Percentiles rank a stretch among this genome's conserved stretches.
phyloP scores from a whole-genome alignment of 1,139 yeast genomes.

The Protomyces macrosporus region DNA sequence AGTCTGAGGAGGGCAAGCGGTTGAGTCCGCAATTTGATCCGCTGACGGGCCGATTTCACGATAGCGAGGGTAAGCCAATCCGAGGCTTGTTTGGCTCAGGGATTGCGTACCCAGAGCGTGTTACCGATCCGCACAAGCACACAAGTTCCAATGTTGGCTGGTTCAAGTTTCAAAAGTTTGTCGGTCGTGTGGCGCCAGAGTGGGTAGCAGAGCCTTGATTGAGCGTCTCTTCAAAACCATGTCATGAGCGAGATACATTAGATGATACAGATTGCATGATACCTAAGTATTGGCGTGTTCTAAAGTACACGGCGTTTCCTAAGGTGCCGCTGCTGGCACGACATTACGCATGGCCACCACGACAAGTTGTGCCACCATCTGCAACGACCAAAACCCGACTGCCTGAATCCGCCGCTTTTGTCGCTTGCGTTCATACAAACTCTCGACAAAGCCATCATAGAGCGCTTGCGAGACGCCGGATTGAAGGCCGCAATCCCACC shows the following conservation, averaged over 20 bases:
- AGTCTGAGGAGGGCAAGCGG: not conserved
- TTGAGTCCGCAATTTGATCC: constrained; percentile 20
- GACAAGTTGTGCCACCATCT: constrained; percentile 70
- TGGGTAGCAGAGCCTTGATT: constrained; percentile 1
- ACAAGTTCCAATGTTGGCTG: constrained; percentile 16
- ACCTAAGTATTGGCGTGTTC: too few species aligned
- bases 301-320: not conserved
- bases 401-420: constrained; percentile 66
- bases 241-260: too few species aligned
- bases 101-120: constrained; percentile 25
- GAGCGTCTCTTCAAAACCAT: too few species aligned
- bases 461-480: constrained; percentile 74
- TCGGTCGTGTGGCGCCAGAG: constrained; percentile 19
- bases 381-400: constrained; percentile 91
- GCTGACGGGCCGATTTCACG: constrained; percentile 4
- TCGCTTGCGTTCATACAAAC: constrained; percentile 81
- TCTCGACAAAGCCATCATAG: constrained; percentile 81
- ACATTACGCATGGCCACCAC: constrained; percentile 45
- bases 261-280: too few species aligned
- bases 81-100: constrained; percentile 20
- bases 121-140: constrained; percentile 23
- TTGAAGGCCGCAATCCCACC: constrained; percentile 85
- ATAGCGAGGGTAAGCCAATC: not conserved
- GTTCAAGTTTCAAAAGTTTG: constrained; percentile 22
- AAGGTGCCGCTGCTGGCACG: constrained; percentile 2